Evolutionary conservation across 2,329 filamentous ascomycete genomes (phyloP).

Genomic region (Calonectria hawksworthii): DNA sequence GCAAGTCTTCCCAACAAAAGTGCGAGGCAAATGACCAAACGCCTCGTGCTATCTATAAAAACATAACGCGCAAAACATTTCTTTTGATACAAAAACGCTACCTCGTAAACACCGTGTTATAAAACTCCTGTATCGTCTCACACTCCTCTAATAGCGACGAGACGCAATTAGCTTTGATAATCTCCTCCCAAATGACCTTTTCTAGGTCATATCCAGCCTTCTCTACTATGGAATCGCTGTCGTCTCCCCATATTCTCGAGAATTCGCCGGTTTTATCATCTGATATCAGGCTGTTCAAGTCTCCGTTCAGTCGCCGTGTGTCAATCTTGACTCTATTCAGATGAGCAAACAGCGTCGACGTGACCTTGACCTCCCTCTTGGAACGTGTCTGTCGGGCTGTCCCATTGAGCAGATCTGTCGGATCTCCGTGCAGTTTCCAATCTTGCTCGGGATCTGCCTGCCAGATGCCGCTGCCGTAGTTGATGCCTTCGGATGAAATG

Average conservation of each 20-base stretch:
- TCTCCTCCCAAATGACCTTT: conserved; percentile 42
- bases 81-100: neutral
- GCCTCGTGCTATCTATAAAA: neutral
- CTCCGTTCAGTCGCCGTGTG: conserved; percentile 25
- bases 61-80: neutral
- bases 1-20: neutral
- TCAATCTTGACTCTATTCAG: conserved; percentile 45
- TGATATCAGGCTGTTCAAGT: conserved; percentile 24
- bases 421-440: conserved; percentile 27
- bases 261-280: conserved; percentile 23
- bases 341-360: conserved; percentile 41
- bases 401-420: neutral
- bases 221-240: conserved; percentile 28
- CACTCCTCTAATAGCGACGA: conserved; percentile 37
- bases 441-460: conserved; percentile 43
- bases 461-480: conserved; percentile 44
- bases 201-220: conserved; percentile 41
- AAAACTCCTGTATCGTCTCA: conserved; percentile 40
- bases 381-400: neutral
- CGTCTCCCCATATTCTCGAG: conserved; percentile 37
- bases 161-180: conserved; percentile 38
- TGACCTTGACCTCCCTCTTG: conserved; percentile 18
- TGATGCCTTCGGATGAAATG: conserved; percentile 29
- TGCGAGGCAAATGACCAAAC: neutral
- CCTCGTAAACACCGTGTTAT: conserved; percentile 35